Base-by-base conservation (phyloP, 805 yeast species). In the Suhomyces kilbournensis region DNA sequence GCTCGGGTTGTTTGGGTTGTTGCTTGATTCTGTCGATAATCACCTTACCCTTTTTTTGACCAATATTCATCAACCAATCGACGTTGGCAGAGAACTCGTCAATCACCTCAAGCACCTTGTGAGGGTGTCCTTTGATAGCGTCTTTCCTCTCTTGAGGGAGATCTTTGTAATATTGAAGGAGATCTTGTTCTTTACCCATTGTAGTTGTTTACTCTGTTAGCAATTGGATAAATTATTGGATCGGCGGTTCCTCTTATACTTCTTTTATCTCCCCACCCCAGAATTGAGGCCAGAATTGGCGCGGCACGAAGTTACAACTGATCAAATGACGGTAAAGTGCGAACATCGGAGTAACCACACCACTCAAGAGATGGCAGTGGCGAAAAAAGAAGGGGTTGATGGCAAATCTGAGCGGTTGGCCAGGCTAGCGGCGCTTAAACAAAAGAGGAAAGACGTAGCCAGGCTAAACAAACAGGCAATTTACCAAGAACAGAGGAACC, bases 51-150 rank as follows among this genome's bases (percentile, higher is more conserved):
- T 69, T 74, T 34, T 49, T 22, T 7, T 55, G 60, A 4, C 74
- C 77, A n/a, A 71, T 59, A 23, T 55, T 66, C 75, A 71, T 72
- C 47, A 68, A 59, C 12, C 38, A 46, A 3, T 58, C 61, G 6
- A 40, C 44, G 5, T 47, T 47, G 17, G 43, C 49, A 14, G 60
- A 52, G 42, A 58, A 65, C 2, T 65, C 67, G 30, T 71, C 74
- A 47, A 70, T 70, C n/a, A 58, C 55, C 15, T 61, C 57, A 19
- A 72, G 58, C 1, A 74, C 68, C 38, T 60, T 59, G 22, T 60
- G 61, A 1, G 78, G 77, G n/a, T 66, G 52, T 4, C 71, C 71
- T 48, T 60, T 57, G 15, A 69, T 46, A 2, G 50, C 22, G 2
- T 63, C 66, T n/a, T 63, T 50, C 32, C 62, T 47, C 12, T n/a